A percentile compares a stretch with the other conserved stretches of the same genome.
Evolutionary conservation across 75 land plant species (phyloP).

Genomic region (Azolla pinnata): DNA sequence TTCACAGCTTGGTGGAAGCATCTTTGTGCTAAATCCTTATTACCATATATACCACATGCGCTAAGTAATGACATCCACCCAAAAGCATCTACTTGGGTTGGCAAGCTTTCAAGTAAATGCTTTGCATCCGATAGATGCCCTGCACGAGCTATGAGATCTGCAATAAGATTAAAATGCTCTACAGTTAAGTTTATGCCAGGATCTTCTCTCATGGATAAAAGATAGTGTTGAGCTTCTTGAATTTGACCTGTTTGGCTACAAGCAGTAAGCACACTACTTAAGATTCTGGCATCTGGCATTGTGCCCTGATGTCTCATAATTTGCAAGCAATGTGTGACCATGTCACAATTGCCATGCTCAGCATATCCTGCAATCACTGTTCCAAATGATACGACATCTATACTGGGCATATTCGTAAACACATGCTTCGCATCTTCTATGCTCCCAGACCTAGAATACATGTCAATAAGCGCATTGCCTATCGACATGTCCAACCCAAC

Average conservation of each 20-base stretch:
- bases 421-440: slow-evolving; percentile 10
- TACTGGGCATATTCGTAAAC: slow-evolving; percentile 5
- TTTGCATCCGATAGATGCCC: slow-evolving; percentile 24
- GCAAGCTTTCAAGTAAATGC: slow-evolving; percentile 18
- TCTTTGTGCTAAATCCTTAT: slow-evolving; percentile 5
- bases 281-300: slow-evolving; percentile 9
- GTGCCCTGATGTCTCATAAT: slow-evolving; percentile 6
- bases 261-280: slow-evolving; percentile 21
- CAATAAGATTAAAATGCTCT: slow-evolving; percentile 22
- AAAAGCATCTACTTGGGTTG: slow-evolving; percentile 10
- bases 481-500: slow-evolving; percentile 6
- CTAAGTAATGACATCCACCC: slow-evolving; percentile 24
- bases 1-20: slow-evolving; percentile 3
- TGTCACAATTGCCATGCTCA: slow-evolving; percentile 10
- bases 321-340: slow-evolving; percentile 9
- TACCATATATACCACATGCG: slow-evolving; percentile 32
- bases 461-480: slow-evolving; percentile 18
- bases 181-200: slow-evolving; percentile 9
- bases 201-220: slow-evolving; percentile 8
- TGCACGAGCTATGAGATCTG: slow-evolving; percentile 22
- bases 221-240: slow-evolving; percentile 8
- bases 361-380: slow-evolving; percentile 29
- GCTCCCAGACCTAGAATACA: slow-evolving; percentile 32
- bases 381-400: slow-evolving; percentile 21
- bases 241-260: slow-evolving; percentile 23